phyloP scores from a whole-genome alignment of 441 rosid species.

The Breynia disticha region DNA sequence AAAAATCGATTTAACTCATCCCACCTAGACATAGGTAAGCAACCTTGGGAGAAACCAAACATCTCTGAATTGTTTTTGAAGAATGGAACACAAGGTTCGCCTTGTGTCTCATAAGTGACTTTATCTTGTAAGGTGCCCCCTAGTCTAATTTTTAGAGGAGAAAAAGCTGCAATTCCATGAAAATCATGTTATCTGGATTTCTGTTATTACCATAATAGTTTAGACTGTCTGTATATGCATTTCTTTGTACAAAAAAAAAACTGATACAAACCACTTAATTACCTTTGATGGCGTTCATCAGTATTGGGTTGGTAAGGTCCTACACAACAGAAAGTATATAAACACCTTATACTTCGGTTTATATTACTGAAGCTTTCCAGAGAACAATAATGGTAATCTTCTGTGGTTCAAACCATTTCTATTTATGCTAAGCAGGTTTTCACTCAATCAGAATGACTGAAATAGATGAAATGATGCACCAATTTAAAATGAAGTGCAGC shows the following conservation, averaged over 20 bases:
- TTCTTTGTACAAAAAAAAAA: not conserved
- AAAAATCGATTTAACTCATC: slow-evolving; percentile 18
- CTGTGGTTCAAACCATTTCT: too few relatives aligned
- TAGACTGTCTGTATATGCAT: not conserved
- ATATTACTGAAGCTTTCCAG: too few relatives aligned
- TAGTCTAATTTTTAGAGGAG: slow-evolving; percentile 26
- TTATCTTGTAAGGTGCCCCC: slow-evolving; percentile 28
- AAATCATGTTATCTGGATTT: not conserved
- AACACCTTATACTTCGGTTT: not conserved
- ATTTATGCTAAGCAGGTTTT: too few relatives aligned
- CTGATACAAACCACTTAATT: not conserved
- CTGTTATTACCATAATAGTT: not conserved
- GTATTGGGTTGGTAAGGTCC: slow-evolving; percentile 22
- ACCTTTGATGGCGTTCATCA: slow-evolving; percentile 25
- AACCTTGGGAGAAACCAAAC: slow-evolving; percentile 25
- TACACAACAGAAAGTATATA: not conserved
- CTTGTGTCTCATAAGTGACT: slow-evolving; percentile 14
- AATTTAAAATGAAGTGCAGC: too few relatives aligned
- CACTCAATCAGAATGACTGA: too few relatives aligned
- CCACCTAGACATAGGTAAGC: slow-evolving; percentile 27
- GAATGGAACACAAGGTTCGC: slow-evolving; percentile 17
- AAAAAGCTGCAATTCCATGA: slow-evolving; percentile 19
- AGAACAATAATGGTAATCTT: too few relatives aligned
- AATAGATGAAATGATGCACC: not conserved
- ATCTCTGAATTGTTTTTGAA: slow-evolving; percentile 14